phyloP scores from a whole-genome alignment of 352 stramenopile genomes.

The Thalassiosira gravida region DNA sequence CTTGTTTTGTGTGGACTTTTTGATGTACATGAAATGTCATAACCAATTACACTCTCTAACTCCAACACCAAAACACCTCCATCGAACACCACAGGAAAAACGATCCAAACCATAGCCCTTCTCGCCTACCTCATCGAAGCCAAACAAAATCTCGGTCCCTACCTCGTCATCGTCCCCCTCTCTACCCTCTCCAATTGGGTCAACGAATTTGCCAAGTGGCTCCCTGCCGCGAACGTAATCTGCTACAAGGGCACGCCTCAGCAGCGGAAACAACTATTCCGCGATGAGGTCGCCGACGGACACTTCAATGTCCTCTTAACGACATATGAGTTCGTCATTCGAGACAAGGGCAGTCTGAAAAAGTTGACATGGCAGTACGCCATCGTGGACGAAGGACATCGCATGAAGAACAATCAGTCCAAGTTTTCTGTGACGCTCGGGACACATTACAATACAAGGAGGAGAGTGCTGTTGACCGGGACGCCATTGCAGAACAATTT shows the following conservation, averaged over 20 bases:
- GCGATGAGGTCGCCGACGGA: conserved; percentile 88
- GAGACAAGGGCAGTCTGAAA: conserved; percentile 93
- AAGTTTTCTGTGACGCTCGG: conserved; percentile 89
- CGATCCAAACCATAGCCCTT: conserved; percentile 90
- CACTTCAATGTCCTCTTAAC: conserved; percentile 98
- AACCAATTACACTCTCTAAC: neutral
- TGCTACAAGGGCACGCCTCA: conserved; percentile 91
- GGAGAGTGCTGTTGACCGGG: conserved; percentile 89
- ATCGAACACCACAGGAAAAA: conserved; percentile 88
- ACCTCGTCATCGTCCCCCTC: conserved; percentile 97
- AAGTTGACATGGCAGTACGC: conserved; percentile 97
- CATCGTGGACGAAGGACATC: conserved; percentile 98
- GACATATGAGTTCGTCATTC: conserved; percentile 98
- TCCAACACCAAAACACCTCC: neutral
- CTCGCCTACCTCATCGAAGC: conserved; percentile 89
- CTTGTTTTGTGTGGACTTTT: too few relatives aligned
- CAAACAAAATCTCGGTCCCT: conserved; percentile 90
- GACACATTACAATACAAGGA: conserved; percentile 81
- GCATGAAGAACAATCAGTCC: conserved; percentile 98
- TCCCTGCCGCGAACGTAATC: conserved; percentile 67
- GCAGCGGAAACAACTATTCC: conserved; percentile 90
- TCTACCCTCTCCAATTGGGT: conserved; percentile 98
- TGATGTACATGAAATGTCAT: too few relatives aligned
- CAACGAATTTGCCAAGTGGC: conserved; percentile 96
- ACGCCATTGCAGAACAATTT: conserved; percentile 98